Conservation (phyloP, 2,329 filamentous ascomycete species). For the Aureobasidium lini region DNA sequence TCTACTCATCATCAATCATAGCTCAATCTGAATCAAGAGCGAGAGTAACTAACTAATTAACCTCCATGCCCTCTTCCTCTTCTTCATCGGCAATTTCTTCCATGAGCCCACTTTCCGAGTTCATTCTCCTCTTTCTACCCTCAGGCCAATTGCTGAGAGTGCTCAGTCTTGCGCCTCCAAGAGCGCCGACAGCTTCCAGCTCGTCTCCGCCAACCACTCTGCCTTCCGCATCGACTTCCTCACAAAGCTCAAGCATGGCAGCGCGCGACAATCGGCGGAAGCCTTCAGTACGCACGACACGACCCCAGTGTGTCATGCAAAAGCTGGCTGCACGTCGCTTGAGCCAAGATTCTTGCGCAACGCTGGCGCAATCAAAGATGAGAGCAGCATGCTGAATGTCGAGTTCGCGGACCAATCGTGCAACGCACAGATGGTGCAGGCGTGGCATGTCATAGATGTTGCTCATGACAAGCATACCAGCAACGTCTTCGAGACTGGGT, state of each 20-base stretch:
- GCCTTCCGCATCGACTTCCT: slow-evolving; percentile 90
- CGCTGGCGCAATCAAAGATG: slow-evolving; percentile 88
- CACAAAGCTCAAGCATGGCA: slow-evolving; percentile 81
- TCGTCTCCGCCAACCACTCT: slow-evolving; percentile 84
- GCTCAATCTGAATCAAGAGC: slow-evolving; percentile 5
- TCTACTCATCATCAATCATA: neutral
- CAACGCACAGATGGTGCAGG: slow-evolving; percentile 82
- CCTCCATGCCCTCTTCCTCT: slow-evolving; percentile 26
- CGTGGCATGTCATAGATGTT: slow-evolving; percentile 98
- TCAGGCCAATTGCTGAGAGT: slow-evolving; percentile 28
- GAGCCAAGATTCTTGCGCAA: slow-evolving; percentile 89
- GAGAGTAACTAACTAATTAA: slow-evolving; percentile 13
- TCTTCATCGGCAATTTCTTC: slow-evolving; percentile 28
- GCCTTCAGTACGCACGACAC: slow-evolving; percentile 80
- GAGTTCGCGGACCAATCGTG: slow-evolving; percentile 80
- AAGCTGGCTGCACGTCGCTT: slow-evolving; percentile 80
- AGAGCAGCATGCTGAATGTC: slow-evolving; percentile 92
- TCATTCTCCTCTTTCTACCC: slow-evolving; percentile 37
- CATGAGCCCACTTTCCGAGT: slow-evolving; percentile 4
- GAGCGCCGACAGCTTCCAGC: slow-evolving; percentile 53
- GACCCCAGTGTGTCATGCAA: slow-evolving; percentile 90
- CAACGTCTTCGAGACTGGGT: slow-evolving; percentile 69
- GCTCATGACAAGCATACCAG: slow-evolving; percentile 91
- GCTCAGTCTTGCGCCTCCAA: slow-evolving; percentile 43
- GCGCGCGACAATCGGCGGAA: slow-evolving; percentile 73